Percentiles rank a stretch among this genome's conserved stretches.
These are phyloP conservation scores for Diplosphaera chodatii DNA, from an alignment of 139 green algal genomes.

Conservation along the genomic window DNA sequence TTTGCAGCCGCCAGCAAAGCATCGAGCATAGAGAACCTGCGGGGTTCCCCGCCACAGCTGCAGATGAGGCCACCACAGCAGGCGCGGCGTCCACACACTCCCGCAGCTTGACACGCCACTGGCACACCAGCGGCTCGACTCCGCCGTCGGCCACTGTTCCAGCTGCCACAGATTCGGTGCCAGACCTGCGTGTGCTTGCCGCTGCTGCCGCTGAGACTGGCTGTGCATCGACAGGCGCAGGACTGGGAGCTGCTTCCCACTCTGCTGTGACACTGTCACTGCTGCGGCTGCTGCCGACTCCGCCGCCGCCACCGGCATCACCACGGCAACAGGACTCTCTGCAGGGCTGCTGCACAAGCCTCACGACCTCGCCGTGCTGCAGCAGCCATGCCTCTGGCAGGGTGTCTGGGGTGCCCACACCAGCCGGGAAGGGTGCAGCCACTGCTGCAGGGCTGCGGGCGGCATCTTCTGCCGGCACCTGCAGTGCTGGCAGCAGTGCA, in stretches of 20 bases:
- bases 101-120: constrained; percentile 13
- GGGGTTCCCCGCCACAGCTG: not conserved
- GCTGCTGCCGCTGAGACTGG: constrained; percentile 1
- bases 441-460: not conserved
- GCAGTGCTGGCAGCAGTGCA: constrained; percentile 15
- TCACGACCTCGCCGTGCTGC: not conserved
- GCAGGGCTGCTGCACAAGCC: not conserved
- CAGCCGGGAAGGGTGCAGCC: not conserved
- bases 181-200: not conserved
- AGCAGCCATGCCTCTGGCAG: not conserved
- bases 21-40: not conserved
- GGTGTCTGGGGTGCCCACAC: too few species aligned
- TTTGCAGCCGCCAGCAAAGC: not conserved
- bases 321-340: too few species aligned
- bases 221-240: too few species aligned
- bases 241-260: too few species aligned
- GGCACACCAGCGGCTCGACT: not conserved
- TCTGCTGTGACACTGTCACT: too few species aligned
- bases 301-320: too few species aligned
- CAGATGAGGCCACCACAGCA: not conserved
- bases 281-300: constrained; percentile 9
- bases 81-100: constrained; percentile 27
- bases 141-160: not conserved
- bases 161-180: not conserved
- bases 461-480: constrained; percentile 2